phyloP scores from a whole-genome alignment of 129 eudicot species.

The Tagetes patula region DNA sequence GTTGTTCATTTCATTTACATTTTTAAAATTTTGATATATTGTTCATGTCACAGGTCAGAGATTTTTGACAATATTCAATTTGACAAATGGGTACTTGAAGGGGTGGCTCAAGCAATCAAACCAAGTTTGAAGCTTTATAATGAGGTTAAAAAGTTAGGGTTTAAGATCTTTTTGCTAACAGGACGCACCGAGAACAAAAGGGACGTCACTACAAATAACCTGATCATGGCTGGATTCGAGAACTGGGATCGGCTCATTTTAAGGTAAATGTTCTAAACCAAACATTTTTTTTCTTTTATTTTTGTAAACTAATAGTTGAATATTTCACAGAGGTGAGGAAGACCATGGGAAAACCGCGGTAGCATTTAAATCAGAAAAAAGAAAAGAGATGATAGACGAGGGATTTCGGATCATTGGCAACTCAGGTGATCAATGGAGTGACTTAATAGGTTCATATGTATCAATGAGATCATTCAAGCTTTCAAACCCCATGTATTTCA shows the following conservation, averaged over 20 bases:
- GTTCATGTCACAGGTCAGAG: slow-evolving; percentile 46
- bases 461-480: slow-evolving; percentile 79
- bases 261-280: slow-evolving; percentile 41
- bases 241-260: slow-evolving; percentile 84
- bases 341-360: slow-evolving; percentile 71
- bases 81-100: slow-evolving; percentile 85
- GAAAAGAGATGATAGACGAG: slow-evolving; percentile 64
- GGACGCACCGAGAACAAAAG: slow-evolving; percentile 71
- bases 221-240: slow-evolving; percentile 63
- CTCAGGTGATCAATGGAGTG: slow-evolving; percentile 96
- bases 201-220: slow-evolving; percentile 50
- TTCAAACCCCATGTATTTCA: slow-evolving; percentile 85
- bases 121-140: slow-evolving; percentile 78
- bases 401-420: slow-evolving; percentile 77
- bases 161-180: slow-evolving; percentile 65
- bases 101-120: slow-evolving; percentile 54
- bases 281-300: background rate
- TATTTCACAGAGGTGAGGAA: slow-evolving; percentile 47
- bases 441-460: slow-evolving; percentile 56
- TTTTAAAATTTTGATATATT: background rate
- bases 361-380: slow-evolving; percentile 64
- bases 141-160: slow-evolving; percentile 57
- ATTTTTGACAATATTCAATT: slow-evolving; percentile 52
- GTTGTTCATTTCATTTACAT: background rate
- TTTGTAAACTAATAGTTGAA: background rate